These are phyloP conservation scores for Trichothecium sympodiale DNA, from an alignment of 2,329 filamentous ascomycete species.

Conservation along the genomic window DNA sequence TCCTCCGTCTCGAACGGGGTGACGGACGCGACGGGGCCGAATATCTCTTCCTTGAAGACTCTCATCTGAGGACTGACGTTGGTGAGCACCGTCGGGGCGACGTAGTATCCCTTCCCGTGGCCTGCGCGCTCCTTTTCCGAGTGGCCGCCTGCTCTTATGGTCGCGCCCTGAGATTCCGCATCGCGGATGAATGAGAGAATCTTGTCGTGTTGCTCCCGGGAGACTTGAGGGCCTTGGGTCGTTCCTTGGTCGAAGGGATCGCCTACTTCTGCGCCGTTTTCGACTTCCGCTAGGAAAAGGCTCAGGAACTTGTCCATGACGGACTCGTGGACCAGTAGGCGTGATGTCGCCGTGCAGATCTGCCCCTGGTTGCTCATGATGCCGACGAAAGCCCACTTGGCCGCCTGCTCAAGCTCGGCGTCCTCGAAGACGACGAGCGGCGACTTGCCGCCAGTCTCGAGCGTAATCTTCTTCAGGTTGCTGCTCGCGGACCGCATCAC, in stretches of 20 bases:
- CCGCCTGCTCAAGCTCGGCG: constrained; percentile 48
- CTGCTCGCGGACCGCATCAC: constrained; percentile 57
- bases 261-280: constrained; percentile 45
- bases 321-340: constrained; percentile 46
- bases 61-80: constrained; percentile 11
- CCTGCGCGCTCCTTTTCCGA: no score
- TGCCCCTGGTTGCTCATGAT: constrained; percentile 48
- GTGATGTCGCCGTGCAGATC: constrained; percentile 49
- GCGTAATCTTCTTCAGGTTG: constrained; percentile 46
- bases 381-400: constrained; percentile 32
- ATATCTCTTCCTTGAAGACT: constrained; percentile 14
- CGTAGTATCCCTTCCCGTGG: constrained; percentile 11
- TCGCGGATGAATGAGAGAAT: constrained; percentile 48
- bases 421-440: constrained; percentile 47
- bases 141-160: constrained; percentile 52
- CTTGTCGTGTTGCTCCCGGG: constrained; percentile 51
- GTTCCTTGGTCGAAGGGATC: constrained; percentile 53
- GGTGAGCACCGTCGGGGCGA: constrained; percentile 13
- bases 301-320: constrained; percentile 49
- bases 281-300: constrained; percentile 44
- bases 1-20: constrained; percentile 10
- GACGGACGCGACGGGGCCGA: constrained; percentile 14
- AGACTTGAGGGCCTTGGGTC: constrained; percentile 59
- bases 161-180: constrained; percentile 26
- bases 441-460: constrained; percentile 49